phyloP scores from a whole-genome alignment of 176 grass and related monocot genomes.

The Carex littledalei region DNA sequence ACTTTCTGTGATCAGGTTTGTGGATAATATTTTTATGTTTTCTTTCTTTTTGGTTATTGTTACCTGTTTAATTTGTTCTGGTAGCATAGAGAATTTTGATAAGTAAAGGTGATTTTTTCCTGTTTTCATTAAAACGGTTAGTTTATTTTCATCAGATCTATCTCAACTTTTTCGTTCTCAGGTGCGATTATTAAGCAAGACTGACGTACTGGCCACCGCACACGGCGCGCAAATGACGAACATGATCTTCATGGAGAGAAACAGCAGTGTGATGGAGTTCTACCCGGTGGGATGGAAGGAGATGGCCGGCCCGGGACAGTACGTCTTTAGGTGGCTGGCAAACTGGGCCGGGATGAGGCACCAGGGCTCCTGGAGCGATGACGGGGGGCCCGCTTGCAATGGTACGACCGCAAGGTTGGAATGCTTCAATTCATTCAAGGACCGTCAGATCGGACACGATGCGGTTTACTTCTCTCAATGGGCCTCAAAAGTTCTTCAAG shows the following conservation, averaged over 20 bases:
- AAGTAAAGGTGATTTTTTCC: neutral
- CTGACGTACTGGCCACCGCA: constrained; percentile 44
- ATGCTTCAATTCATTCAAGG: constrained; percentile 34
- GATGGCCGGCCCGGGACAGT: constrained; percentile 36
- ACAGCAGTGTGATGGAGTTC: constrained; percentile 71
- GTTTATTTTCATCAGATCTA: neutral
- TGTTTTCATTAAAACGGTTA: neutral
- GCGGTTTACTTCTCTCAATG: constrained; percentile 39
- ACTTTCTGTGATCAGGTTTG: constrained; percentile 57
- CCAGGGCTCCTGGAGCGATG: constrained; percentile 50
- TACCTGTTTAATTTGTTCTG: neutral
- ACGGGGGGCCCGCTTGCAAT: constrained; percentile 18
- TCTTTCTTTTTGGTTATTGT: neutral
- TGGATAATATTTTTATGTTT: neutral
- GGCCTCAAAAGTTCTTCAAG: constrained; percentile 28
- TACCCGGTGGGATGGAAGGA: constrained; percentile 63
- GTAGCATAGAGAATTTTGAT: neutral
- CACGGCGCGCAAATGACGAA: constrained; percentile 77
- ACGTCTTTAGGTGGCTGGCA: constrained; percentile 59
- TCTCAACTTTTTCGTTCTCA: neutral
- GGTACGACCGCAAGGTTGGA: neutral
- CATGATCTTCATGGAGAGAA: constrained; percentile 61
- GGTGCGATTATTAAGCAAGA: constrained; percentile 55
- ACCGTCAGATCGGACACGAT: constrained; percentile 38
- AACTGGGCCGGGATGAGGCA: constrained; percentile 43